Base-by-base conservation (phyloP, 495 filamentous ascomycete genomes). In the Lasiosphaeria ovina region DNA sequence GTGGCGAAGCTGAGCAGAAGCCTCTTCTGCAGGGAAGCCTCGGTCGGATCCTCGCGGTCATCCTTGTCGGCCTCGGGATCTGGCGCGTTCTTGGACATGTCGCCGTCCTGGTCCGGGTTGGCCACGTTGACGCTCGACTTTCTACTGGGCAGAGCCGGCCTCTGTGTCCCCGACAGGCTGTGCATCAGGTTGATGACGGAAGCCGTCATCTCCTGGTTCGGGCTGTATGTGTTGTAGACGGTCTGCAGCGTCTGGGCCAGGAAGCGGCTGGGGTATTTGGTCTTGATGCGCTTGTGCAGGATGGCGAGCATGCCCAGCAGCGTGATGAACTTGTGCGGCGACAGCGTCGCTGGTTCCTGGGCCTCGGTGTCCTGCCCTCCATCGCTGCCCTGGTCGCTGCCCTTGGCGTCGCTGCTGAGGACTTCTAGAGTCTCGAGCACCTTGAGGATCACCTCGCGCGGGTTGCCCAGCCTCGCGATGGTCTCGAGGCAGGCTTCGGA, bases 181-280 rank as follows among this genome's bases (percentile, higher is more conserved):
- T 87, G 87, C 57, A 93, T 77, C 54, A 95, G 87, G 54, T 89
- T 87, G 45, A 94, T 81, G 31, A 92, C 79, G 8, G 89, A 85
- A 0, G 86, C 77, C 2, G 91, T 92, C 63, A 88, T 85, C 69
- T 89, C 87, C 65, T 76, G 62, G 35, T 76, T 79, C 3, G 60
- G 81, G 76, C 82, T 80, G 71, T 92, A 96, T 4, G 88, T 83
- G 36, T 83, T 79, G 16, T 90, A 77, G 10, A 91, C 83, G 11
- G 91, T 89, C 60, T 90, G 87, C 14, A 98, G 82, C 35, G 91
- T 91, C 1, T 90, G 90, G n/a, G 90, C 90, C 35, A 98, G 80
- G 72, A 98, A 98, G 16, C 93, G 88, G 58, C 91, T 95, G 3
- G 94, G 94, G 58, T 88, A 89, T 74, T 92, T 93, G 3, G 94